Evolutionary conservation across 768 basidiomycete genomes (phyloP).

Genomic region (Cystobasidium ongulense): DNA sequence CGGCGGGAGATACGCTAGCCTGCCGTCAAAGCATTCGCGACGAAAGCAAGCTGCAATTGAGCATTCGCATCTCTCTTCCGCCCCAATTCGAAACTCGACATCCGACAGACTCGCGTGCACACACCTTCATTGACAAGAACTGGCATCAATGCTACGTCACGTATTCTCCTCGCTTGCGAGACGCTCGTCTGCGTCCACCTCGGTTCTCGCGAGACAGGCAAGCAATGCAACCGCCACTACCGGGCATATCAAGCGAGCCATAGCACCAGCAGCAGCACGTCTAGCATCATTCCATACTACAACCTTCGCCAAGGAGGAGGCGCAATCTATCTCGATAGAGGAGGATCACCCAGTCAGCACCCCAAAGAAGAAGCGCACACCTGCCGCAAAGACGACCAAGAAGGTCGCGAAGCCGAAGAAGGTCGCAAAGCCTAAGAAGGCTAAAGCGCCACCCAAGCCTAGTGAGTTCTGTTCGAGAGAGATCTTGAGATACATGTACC

Average conservation of each 20-base stretch:
- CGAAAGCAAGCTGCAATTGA: neutral
- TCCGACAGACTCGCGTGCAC: neutral
- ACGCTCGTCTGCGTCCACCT: neutral
- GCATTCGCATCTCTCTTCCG: neutral
- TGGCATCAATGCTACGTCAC: neutral
- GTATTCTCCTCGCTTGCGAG: neutral
- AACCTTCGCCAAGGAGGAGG: neutral
- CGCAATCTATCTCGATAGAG: neutral
- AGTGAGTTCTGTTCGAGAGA: conserved; percentile 3
- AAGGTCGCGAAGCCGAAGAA: neutral
- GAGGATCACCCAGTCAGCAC: neutral
- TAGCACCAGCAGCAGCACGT: neutral
- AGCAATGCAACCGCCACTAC: neutral
- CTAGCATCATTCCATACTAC: neutral
- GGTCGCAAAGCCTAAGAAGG: conserved; percentile 24
- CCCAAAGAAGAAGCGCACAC: neutral
- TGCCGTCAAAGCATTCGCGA: neutral
- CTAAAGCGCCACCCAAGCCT: conserved; percentile 2
- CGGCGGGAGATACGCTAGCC: too few relatives aligned
- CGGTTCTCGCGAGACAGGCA: neutral
- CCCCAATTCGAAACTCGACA: neutral
- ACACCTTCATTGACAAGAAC: neutral
- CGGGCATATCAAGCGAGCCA: neutral
- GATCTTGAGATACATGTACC: neutral
- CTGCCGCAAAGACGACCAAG: neutral